Conservation (phyloP, 345 rosid species). For the Erucastrum elatum region DNA sequence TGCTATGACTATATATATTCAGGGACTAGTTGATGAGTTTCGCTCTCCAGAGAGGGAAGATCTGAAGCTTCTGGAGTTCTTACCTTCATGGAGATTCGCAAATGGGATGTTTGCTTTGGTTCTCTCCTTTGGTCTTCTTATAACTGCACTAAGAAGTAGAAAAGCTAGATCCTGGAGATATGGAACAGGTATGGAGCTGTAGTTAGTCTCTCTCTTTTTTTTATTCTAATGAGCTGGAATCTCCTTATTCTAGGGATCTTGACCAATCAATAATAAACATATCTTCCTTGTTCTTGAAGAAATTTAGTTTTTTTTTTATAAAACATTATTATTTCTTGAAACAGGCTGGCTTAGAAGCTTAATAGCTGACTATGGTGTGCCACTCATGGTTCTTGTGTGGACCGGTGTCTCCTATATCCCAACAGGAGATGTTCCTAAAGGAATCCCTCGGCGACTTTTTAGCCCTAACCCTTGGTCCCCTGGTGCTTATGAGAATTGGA, state of each 20-base stretch:
- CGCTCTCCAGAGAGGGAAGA: constrained; percentile 68
- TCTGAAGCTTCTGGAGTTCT: constrained; percentile 49
- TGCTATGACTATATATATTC: too few relatives aligned
- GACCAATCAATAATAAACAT: constrained; percentile 12
- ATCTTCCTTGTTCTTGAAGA: constrained; percentile 25
- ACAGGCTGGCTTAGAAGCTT: constrained; percentile 88
- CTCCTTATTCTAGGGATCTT: constrained; percentile 39
- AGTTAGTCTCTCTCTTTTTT: constrained; percentile 20
- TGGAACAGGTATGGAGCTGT: constrained; percentile 58
- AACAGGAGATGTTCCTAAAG: constrained; percentile 67
- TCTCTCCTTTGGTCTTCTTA: constrained; percentile 85
- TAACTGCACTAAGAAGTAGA: constrained; percentile 77
- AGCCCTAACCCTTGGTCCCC: constrained; percentile 98
- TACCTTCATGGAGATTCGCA: constrained; percentile 85
- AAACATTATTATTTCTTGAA: constrained; percentile 12
- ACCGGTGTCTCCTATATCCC: constrained; percentile 88
- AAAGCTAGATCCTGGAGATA: constrained; percentile 95
- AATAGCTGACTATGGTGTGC: constrained; percentile 94
- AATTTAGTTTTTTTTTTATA: background rate
- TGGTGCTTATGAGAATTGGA: constrained; percentile 90
- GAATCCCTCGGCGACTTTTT: constrained; percentile 89
- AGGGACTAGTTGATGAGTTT: constrained; percentile 94
- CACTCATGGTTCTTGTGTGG: constrained; percentile 92
- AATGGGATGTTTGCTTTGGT: constrained; percentile 97
- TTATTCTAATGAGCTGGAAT: constrained; percentile 30